These are phyloP conservation scores for Scedosporium dehoogii DNA, from an alignment of 2,329 filamentous ascomycete genomes.

Conservation along the genomic window DNA sequence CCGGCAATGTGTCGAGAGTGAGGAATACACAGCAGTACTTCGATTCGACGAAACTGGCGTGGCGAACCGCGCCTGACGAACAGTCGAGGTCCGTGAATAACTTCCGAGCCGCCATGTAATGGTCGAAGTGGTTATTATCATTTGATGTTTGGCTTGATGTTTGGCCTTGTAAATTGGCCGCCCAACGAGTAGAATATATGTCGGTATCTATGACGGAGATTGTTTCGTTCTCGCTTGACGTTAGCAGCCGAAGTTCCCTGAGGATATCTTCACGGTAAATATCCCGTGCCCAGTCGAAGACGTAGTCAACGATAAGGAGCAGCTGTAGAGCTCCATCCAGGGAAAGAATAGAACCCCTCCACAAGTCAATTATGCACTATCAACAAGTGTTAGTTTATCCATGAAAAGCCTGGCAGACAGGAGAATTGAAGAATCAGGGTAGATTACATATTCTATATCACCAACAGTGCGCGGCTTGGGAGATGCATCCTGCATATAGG, in stretches of 20 bases:
- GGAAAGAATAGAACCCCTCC: slow-evolving; percentile 7
- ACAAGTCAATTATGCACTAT: slow-evolving; percentile 7
- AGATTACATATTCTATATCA: not conserved
- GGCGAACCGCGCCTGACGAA: not conserved
- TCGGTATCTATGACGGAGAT: not conserved
- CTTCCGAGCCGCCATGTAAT: not conserved
- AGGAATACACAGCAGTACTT: not conserved
- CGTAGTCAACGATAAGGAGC: slow-evolving; percentile 9
- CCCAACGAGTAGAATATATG: not conserved
- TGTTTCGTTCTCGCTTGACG: not conserved
- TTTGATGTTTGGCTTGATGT: not conserved
- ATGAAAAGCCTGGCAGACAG: too few relatives aligned
- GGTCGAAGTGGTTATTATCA: too few relatives aligned
- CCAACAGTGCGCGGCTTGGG: not conserved
- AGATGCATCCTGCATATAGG: not conserved
- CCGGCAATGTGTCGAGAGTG: not conserved
- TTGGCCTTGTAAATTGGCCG: not conserved
- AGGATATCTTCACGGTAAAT: slow-evolving; percentile 9
- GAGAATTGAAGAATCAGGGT: too few relatives aligned
- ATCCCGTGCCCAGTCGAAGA: slow-evolving; percentile 11
- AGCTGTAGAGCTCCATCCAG: slow-evolving; percentile 8
- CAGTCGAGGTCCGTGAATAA: not conserved
- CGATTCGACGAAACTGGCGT: not conserved
- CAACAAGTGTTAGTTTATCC: too few relatives aligned
- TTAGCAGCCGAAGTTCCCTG: not conserved